phyloP scores from a whole-genome alignment of 2,329 filamentous ascomycete species.

The Cladosporium austrohemisphaericum region DNA sequence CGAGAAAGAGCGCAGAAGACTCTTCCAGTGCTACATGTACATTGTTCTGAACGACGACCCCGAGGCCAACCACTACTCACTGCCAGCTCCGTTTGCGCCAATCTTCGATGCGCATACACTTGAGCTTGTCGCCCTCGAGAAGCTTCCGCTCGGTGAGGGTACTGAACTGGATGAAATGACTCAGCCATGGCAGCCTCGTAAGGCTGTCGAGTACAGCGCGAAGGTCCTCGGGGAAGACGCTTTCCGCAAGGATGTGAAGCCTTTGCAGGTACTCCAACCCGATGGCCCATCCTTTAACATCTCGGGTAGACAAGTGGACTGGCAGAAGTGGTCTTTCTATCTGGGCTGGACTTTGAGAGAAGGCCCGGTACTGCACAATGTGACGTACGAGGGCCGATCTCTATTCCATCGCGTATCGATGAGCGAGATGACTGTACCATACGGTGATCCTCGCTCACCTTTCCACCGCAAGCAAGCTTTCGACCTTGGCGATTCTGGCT shows the following conservation, averaged over 20 bases:
- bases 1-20: background rate
- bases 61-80: background rate
- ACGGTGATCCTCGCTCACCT: slow-evolving; percentile 61
- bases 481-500: slow-evolving; percentile 67
- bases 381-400: slow-evolving; percentile 62
- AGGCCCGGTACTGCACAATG: slow-evolving; percentile 64
- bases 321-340: slow-evolving; percentile 57
- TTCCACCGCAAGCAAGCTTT: slow-evolving; percentile 69
- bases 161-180: background rate
- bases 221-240: background rate
- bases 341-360: slow-evolving; percentile 68
- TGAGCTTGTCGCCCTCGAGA: background rate
- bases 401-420: slow-evolving; percentile 65
- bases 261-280: slow-evolving; percentile 65
- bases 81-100: background rate
- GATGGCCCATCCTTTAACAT: slow-evolving; percentile 63
- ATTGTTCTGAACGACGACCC: background rate
- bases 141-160: background rate
- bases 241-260: slow-evolving; percentile 50
- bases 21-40: background rate
- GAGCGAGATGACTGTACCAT: slow-evolving; percentile 62
- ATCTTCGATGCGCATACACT: background rate
- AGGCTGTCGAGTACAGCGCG: background rate
- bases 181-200: too few relatives aligned
- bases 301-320: slow-evolving; percentile 48